Evolutionary conservation across 768 basidiomycete genomes (phyloP).

Genomic region (Rhodotorula babjevae): DNA sequence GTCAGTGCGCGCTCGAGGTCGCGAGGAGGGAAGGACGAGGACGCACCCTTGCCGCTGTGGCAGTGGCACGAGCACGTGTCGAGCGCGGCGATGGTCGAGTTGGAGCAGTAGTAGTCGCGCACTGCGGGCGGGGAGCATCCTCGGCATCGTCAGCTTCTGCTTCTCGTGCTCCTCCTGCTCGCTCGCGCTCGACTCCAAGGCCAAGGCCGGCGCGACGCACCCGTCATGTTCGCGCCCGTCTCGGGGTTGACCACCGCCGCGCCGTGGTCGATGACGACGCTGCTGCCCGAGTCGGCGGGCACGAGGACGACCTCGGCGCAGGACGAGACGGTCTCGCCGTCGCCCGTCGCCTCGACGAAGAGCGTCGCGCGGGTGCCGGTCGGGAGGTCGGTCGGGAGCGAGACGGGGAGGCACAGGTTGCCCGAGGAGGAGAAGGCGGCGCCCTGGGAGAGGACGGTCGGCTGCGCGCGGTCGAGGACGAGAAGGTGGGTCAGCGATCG

Average conservation of each 20-base stretch:
- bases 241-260: constrained; percentile 1
- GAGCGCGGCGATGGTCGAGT: constrained; percentile 11
- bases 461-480: background rate
- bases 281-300: background rate
- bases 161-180: too few relatives aligned
- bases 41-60: constrained; percentile 2
- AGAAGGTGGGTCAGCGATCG: background rate
- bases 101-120: constrained; percentile 21
- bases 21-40: too few relatives aligned
- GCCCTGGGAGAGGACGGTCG: constrained; percentile 5
- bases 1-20: too few relatives aligned
- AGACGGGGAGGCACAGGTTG: constrained; percentile 19
- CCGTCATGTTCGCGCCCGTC: constrained; percentile 4
- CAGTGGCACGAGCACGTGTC: constrained; percentile 22
- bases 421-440: constrained; percentile 9
- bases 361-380: background rate
- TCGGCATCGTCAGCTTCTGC: background rate
- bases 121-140: background rate
- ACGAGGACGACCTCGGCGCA: constrained; percentile 20
- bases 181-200: too few relatives aligned
- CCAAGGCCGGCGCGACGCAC: background rate
- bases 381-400: background rate
- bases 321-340: constrained; percentile 2
- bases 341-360: constrained; percentile 12
- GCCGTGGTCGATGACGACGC: background rate